Base-by-base conservation (phyloP, 345 rosid genomes). In the Eucalyptus cloeziana region DNA sequence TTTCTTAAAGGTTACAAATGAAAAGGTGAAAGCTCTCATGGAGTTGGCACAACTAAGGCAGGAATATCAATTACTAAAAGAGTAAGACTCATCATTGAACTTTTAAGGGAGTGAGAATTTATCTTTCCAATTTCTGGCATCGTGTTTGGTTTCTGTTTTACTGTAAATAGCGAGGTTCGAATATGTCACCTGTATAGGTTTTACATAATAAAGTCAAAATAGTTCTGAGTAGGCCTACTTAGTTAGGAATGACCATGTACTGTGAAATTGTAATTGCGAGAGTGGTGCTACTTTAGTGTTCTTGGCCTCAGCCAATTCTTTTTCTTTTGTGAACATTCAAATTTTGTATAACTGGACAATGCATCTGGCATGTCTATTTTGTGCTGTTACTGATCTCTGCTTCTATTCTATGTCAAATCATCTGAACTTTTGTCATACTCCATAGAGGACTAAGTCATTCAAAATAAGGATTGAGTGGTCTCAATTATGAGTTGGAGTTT, bases 11-110 rank as follows among this genome's bases (percentile, higher is more conserved):
- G 99, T 96, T 88, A 96, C 99, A 22, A 97, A 94, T 87, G 99
- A 98, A 93, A 98, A 98, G 94, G 99, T 98, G 89, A 97, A 94
- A 95, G 96, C 95, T 90, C 98, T 98, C 83, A 58, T 97, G 98
- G 99, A 97, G 92, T 90, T 96, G 92, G 99, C 98, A 62, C 95
- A 93, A 87, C 86, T 98, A 89, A 96, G 95, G 92, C 98, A 94
- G 91, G 96, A 94, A 69, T 93, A 93, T 93, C 96, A 95, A 50
- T 90, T 90, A 87, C 92, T 96, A 80, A 94, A 88, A 93, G 98
- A 95, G 99, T 98, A 95, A 30, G 95, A 71, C 45, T 71, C 83
- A 87, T 87, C 44, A 58, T 85, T 54, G 24, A 86, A n/a, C 7
- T 56, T 25, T 60, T 49, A 21, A 45, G 56, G 44, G 49, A 86